Evolutionary conservation across 2,329 filamentous ascomycete genomes (phyloP), one percentile per base, ranked within the genome.

Genomic region (Pseudovirgaria hyperparasitica): DNA sequence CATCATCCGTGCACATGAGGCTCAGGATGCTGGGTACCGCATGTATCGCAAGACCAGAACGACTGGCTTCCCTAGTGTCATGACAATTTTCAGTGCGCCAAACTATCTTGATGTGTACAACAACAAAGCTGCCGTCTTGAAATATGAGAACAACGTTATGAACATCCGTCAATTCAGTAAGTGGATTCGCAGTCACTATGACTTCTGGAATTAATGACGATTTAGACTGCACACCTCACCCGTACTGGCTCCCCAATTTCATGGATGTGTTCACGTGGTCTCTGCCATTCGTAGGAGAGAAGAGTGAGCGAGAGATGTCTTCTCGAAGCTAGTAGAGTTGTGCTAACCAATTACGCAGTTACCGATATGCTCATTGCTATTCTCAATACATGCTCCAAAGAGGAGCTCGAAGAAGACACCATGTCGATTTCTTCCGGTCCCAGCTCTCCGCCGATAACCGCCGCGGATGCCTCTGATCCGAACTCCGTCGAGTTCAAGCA

Each of bases 261-360:
- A 98, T 98, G 90, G 90, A 98, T 49, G 90, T 98, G 37, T 98
- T 98, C 53, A 98, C 90, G n/a, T 98, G 90, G 90, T 98, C 90
- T 18, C 67, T 98, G 34, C 90, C 90, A 1, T 98, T 98, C 58
- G 90, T 98, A 14, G 87, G 90, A 36, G 90, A 98, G 59, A 98
- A 98, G 70, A 63, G 53, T 58, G 40, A 22, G 13, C 9, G 10
- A 27, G 11, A 8, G 9, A 19, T 7, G 25, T 21, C 27, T 25
- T 25, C 16, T 16, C 15, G 9, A 15, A 25, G 6, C 2, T 12
- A 4, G 14, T 15, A 11, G 11, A 21, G 10, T n/a, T 7, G 13
- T 9, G 29, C 47, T 54, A 37, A 54, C 18, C 9, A 3, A 6
- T 7, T 4, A 5, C 15, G 6, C 23, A 58, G 54, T 98, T 48